phyloP scores from a whole-genome alignment of 2,329 filamentous ascomycete genomes.

The Xylariaceae sp. region DNA sequence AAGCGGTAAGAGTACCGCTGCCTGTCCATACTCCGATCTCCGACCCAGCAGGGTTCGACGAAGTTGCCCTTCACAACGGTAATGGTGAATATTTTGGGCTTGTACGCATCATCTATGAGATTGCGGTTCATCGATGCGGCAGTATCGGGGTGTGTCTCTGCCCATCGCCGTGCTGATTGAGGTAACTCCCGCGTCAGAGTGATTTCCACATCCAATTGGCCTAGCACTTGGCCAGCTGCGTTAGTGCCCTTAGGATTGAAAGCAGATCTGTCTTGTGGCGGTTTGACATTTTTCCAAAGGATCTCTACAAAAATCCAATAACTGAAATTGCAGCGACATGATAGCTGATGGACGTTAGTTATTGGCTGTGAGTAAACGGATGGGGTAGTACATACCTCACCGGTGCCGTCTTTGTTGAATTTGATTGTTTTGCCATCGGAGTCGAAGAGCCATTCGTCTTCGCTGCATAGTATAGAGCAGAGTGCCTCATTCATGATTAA shows the following conservation, averaged over 20 bases:
- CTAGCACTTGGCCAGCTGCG: slow-evolving; percentile 10
- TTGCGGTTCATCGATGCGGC: slow-evolving; percentile 16
- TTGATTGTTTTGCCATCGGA: slow-evolving; percentile 20
- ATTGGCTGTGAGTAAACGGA: not conserved
- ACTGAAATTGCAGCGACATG: slow-evolving; percentile 21
- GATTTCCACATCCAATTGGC: slow-evolving; percentile 19
- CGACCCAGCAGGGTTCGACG: slow-evolving; percentile 17
- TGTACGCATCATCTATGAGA: slow-evolving; percentile 22
- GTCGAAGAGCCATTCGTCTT: slow-evolving; percentile 21
- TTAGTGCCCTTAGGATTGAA: slow-evolving; percentile 3
- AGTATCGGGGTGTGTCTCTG: slow-evolving; percentile 7
- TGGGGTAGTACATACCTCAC: slow-evolving; percentile 17
- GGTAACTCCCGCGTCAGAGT: slow-evolving; percentile 20
- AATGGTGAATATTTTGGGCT: slow-evolving; percentile 21
- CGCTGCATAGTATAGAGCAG: slow-evolving; percentile 21
- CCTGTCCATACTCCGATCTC: slow-evolving; percentile 5
- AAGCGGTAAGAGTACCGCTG: slow-evolving; percentile 21
- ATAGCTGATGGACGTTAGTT: slow-evolving; percentile 14
- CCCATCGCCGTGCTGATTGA: slow-evolving; percentile 6
- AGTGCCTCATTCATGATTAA: slow-evolving; percentile 28
- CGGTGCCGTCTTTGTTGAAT: slow-evolving; percentile 25
- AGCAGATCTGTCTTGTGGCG: not conserved
- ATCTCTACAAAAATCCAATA: slow-evolving; percentile 21
- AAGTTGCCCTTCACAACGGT: slow-evolving; percentile 26
- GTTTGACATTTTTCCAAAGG: slow-evolving; percentile 19